Base-by-base conservation (phyloP, 441 rosid species). In the Syzygium malaccense region DNA sequence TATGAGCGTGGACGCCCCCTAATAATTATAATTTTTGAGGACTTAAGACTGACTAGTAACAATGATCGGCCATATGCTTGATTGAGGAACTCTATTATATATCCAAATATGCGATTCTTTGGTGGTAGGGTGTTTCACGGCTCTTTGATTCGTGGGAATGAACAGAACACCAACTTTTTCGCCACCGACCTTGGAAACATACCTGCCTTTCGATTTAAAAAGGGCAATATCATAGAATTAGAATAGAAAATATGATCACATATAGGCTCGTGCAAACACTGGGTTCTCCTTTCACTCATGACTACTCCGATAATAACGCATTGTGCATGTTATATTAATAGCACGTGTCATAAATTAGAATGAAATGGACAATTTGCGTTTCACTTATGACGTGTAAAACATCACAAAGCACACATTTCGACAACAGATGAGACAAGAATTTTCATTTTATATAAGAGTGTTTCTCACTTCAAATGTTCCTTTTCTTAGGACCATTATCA, bases 351-450 rank as follows among this genome's bases (percentile, higher is more conserved):
- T 41, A 64, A 14, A 64, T 64, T 64, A 64, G 71, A 62, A 62
- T 14, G 9, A n/a, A 64, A 30, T 14, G 37, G 18, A 64, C 20
- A 0, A 30, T 62, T n/a, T n/a, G 11, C 33, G n/a, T 62, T 3
- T 8, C 10, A 62, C 33, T n/a, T 6, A 14, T 62, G 71, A 64
- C 37, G 5, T 30, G 37, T 64, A 18, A 2, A 62, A n/a, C 37
- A 64, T 30, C 37, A 7, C 6, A 0, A 7, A 62, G 19, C 0
- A 62, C 71, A 7, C 14, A 2, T 8, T 2, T n/a, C 18, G 18
- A 0, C 20, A 64, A 64, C 0, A 3, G 11, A 0, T 14, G 32
- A 30, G 15, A 17, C 19, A 15, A 64, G 71, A 7, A 14, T 7
- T 64, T 33, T 64, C 20, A 64, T 15, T 64, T 14, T 7, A 64